phyloP scores from a whole-genome alignment of 192 early-diverging fungal species.

The Coemansia sp. region DNA sequence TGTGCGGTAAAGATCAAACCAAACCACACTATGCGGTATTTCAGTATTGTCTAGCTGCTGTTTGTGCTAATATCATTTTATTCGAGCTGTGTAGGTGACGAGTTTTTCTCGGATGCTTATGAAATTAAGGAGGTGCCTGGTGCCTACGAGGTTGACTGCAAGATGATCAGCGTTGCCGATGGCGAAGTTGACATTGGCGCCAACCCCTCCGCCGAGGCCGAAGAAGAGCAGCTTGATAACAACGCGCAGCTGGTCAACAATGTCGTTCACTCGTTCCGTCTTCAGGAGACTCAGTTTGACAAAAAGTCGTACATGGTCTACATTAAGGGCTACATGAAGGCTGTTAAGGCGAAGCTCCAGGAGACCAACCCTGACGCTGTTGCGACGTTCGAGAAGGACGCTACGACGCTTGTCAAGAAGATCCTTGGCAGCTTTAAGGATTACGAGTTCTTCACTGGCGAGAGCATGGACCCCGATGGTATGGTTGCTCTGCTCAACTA shows the following conservation, averaged over 20 bases:
- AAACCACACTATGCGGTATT: neutral
- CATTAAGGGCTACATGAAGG: conserved; percentile 95
- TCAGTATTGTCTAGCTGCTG: neutral
- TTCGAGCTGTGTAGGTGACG: conserved; percentile 62
- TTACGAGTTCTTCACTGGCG: conserved; percentile 89
- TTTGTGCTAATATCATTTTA: neutral
- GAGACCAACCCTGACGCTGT: conserved; percentile 61
- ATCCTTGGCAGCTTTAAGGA: conserved; percentile 78
- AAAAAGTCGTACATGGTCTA: conserved; percentile 91
- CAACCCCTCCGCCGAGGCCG: conserved; percentile 87
- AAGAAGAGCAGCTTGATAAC: conserved; percentile 66
- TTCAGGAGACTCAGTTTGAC: conserved; percentile 73
- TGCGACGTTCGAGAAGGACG: conserved; percentile 64
- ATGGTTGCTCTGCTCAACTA: conserved; percentile 90
- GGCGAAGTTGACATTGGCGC: conserved; percentile 86
- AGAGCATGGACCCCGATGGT: conserved; percentile 84
- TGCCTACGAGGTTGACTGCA: conserved; percentile 76
- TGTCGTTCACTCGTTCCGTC: conserved; percentile 78
- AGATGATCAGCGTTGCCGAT: conserved; percentile 61
- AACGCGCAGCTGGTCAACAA: conserved; percentile 72
- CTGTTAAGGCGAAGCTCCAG: conserved; percentile 61
- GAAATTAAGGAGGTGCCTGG: conserved; percentile 64
- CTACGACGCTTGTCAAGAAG: conserved; percentile 69
- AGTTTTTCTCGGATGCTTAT: conserved; percentile 90
- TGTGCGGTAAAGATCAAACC: conserved; percentile 57